Evolutionary conservation across 495 filamentous ascomycete species (phyloP).

Genomic region (Bacidia gigantensis): DNA sequence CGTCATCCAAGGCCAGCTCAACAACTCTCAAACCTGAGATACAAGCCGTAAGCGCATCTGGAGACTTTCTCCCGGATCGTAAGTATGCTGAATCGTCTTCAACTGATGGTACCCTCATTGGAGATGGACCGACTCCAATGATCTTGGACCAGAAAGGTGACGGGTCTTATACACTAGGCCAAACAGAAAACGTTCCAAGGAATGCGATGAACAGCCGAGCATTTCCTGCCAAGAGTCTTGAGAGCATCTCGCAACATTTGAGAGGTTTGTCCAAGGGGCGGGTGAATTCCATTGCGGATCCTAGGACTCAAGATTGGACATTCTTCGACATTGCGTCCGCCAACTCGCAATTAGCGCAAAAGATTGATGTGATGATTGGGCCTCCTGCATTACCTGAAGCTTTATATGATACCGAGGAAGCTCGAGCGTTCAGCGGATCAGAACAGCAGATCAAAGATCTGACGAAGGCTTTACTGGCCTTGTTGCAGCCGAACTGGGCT

Average conservation of each 20-base stretch:
- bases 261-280: background rate
- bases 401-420: no score
- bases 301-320: background rate
- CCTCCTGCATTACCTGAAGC: no score
- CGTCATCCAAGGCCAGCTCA: slow-evolving; percentile 37
- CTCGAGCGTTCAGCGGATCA: no score
- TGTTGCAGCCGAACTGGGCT: no score
- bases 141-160: background rate
- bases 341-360: background rate
- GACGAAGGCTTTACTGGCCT: no score
- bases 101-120: slow-evolving; percentile 41
- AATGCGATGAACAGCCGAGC: no score
- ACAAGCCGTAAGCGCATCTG: slow-evolving; percentile 1
- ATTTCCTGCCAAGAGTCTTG: no score
- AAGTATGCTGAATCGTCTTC: slow-evolving; percentile 33
- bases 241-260: background rate
- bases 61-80: slow-evolving; percentile 5
- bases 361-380: background rate
- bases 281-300: background rate
- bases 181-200: no score
- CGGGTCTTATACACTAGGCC: background rate
- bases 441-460: no score
- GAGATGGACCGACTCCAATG: slow-evolving; percentile 16
- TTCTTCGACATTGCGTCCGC: background rate
- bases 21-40: slow-evolving; percentile 12